phyloP scores from a whole-genome alignment of 495 filamentous ascomycete genomes.

The Delitschia confertaspora region DNA sequence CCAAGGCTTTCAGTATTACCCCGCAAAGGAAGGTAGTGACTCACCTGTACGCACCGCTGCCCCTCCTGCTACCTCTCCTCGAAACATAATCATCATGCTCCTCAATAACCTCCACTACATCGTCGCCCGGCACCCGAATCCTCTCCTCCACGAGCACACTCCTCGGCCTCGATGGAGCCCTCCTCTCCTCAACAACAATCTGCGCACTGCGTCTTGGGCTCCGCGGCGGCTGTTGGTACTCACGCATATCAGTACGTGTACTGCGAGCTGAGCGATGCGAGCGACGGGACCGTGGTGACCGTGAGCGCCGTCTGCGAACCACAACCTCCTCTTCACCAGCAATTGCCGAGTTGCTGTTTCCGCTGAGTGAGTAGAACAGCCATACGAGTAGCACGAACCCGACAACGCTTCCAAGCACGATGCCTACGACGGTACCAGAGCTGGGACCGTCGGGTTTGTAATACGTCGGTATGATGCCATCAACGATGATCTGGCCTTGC shows the following conservation, averaged over 20 bases:
- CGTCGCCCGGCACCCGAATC: constrained; percentile 35
- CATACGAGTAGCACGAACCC: constrained; percentile 72
- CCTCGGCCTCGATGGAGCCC: constrained; percentile 23
- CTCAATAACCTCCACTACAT: constrained; percentile 39
- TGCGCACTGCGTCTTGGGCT: constrained; percentile 19
- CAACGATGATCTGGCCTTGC: too few species aligned
- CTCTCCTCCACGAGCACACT: constrained; percentile 34
- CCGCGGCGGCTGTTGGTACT: constrained; percentile 30
- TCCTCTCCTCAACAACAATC: constrained; percentile 26
- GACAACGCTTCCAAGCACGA: constrained; percentile 72
- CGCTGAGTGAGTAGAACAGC: constrained; percentile 47
- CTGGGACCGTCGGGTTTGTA: constrained; percentile 41
- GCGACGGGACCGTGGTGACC: constrained; percentile 24
- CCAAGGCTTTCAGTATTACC: too few species aligned
- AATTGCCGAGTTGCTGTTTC: constrained; percentile 7
- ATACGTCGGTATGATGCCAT: constrained; percentile 26
- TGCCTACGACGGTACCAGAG: constrained; percentile 71
- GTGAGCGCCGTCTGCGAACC: constrained; percentile 18
- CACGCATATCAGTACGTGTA: constrained; percentile 30
- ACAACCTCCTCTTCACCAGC: constrained; percentile 27
- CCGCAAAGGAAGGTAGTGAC: constrained; percentile 2
- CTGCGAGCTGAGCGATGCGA: constrained; percentile 25
- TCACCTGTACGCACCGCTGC: constrained; percentile 32
- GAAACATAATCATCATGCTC: constrained; percentile 32
- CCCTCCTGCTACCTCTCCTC: constrained; percentile 27